A percentile compares a stretch with the other conserved stretches of the same genome.
These are phyloP conservation scores for Phytopythium montanum DNA, from an alignment of 352 stramenopile species.

Conservation along the genomic window DNA sequence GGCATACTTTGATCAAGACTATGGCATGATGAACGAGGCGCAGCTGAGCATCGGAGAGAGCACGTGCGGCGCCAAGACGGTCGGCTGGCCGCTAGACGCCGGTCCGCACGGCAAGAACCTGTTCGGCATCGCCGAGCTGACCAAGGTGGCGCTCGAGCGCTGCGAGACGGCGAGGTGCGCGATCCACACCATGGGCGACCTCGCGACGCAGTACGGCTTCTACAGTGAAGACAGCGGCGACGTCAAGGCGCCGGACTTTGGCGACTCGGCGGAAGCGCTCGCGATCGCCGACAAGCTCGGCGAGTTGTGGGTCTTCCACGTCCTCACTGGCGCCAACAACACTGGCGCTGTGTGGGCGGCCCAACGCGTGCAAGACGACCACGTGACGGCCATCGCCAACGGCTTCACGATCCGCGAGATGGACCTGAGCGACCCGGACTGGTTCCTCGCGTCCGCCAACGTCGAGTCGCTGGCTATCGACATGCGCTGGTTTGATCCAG, in stretches of 20 bases:
- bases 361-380: conserved; percentile 88
- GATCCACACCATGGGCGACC: conserved; percentile 88
- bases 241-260: conserved; percentile 47
- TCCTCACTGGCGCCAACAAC: conserved; percentile 88
- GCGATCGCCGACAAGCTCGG: conserved; percentile 80
- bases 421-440: conserved; percentile 63
- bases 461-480: conserved; percentile 80
- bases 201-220: conserved; percentile 92
- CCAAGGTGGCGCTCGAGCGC: conserved; percentile 89
- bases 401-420: conserved; percentile 92
- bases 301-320: conserved; percentile 95
- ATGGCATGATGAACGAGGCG: conserved; percentile 95
- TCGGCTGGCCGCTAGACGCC: conserved; percentile 61
- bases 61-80: conserved; percentile 87
- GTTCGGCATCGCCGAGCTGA: conserved; percentile 89
- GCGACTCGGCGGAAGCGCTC: conserved; percentile 82
- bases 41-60: conserved; percentile 93
- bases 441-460: conserved; percentile 88
- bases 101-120: conserved; percentile 73
- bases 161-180: conserved; percentile 79
- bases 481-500: conserved; percentile 83
- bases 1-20: conserved; percentile 93
- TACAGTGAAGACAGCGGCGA: conserved; percentile 89
- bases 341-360: conserved; percentile 90
- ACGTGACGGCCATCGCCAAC: conserved; percentile 91